Conservation (phyloP, 2,329 filamentous ascomycete species). For the Acephala macrosclerotiorum region DNA sequence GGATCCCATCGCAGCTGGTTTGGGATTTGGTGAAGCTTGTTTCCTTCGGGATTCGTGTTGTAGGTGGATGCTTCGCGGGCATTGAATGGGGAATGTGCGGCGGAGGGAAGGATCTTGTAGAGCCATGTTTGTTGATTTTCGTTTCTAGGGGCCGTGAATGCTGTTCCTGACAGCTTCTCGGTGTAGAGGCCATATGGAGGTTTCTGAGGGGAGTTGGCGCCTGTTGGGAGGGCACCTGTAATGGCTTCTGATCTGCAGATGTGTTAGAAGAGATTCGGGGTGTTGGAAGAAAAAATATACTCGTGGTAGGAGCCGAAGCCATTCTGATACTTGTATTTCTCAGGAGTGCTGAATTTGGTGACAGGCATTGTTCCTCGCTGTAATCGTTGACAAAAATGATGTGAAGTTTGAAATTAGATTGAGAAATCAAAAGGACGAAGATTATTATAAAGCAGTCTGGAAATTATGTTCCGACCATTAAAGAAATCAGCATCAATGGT, state of each 20-base stretch:
- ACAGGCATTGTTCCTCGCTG: slow-evolving; percentile 60
- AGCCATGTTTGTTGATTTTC: slow-evolving; percentile 66
- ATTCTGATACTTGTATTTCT: slow-evolving; percentile 73
- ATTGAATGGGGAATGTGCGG: slow-evolving; percentile 57
- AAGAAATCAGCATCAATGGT: background rate
- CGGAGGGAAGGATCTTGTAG: slow-evolving; percentile 61
- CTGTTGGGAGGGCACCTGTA: slow-evolving; percentile 68
- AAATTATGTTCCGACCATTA: background rate
- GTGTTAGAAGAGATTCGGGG: slow-evolving; percentile 19
- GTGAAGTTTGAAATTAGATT: background rate
- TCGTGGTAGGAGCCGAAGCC: slow-evolving; percentile 75
- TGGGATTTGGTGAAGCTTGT: slow-evolving; percentile 71
- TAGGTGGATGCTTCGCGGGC: slow-evolving; percentile 53
- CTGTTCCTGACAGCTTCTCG: slow-evolving; percentile 67
- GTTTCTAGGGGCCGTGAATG: slow-evolving; percentile 62
- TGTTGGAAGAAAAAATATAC: slow-evolving; percentile 47
- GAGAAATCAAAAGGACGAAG: background rate
- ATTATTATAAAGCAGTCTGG: background rate
- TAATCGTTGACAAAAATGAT: background rate
- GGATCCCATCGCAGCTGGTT: slow-evolving; percentile 81
- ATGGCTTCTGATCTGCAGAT: slow-evolving; percentile 66
- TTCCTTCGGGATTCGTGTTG: slow-evolving; percentile 47
- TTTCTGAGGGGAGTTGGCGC: slow-evolving; percentile 74
- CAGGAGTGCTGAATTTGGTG: slow-evolving; percentile 66
- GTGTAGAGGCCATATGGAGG: slow-evolving; percentile 72